Conservation (phyloP, 257 asterid genomes). For the Plectranthus barbatus region DNA sequence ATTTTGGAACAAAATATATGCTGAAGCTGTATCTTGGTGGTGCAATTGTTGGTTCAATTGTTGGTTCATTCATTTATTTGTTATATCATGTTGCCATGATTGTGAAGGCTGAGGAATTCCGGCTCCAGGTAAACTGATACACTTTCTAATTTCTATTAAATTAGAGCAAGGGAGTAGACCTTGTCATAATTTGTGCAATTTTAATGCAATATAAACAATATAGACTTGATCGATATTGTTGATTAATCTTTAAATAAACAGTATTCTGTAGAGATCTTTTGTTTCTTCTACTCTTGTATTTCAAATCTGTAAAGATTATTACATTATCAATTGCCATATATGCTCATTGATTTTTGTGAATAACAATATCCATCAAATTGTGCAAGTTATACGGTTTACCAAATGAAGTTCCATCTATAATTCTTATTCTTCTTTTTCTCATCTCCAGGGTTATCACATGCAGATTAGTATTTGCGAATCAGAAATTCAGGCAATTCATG, state of each 20-base stretch:
- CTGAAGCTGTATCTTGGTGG: slow-evolving; percentile 76
- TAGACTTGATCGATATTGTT: neutral
- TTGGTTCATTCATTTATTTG: slow-evolving; percentile 71
- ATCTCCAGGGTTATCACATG: slow-evolving; percentile 28
- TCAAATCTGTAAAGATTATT: neutral
- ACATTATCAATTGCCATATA: no score
- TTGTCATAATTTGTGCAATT: neutral
- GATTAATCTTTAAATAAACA: neutral
- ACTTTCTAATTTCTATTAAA: neutral
- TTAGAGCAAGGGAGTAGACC: neutral
- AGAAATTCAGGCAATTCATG: slow-evolving; percentile 44
- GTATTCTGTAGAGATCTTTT: neutral
- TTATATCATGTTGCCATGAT: slow-evolving; percentile 58
- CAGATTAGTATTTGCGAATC: slow-evolving; percentile 36
- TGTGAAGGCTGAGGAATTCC: no score
- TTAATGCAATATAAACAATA: neutral
- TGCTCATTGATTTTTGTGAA: no score
- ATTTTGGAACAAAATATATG: slow-evolving; percentile 71
- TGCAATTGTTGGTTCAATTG: slow-evolving; percentile 81
- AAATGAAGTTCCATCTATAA: neutral
- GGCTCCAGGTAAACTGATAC: slow-evolving; percentile 39
- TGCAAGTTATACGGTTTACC: slow-evolving; percentile 7
- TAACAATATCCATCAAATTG: slow-evolving; percentile 4
- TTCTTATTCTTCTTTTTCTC: slow-evolving; percentile 15
- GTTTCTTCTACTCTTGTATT: neutral